phyloP scores from a whole-genome alignment of 2,329 filamentous ascomycete genomes.

The Alternaria tenuissima region DNA sequence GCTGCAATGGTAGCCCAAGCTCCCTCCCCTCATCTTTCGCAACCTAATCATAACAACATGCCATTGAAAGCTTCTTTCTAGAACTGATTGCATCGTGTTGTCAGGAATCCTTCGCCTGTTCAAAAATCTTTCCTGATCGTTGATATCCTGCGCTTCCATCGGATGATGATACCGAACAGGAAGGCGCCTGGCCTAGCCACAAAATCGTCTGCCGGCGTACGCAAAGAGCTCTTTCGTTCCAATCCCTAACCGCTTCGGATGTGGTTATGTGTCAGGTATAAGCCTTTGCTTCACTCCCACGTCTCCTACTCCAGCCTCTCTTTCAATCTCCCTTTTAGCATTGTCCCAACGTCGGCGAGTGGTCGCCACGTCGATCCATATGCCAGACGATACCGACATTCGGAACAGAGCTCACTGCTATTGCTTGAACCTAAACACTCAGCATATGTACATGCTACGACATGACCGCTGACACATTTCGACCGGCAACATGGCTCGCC shows the following conservation, averaged over 20 bases:
- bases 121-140: background rate
- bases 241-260: too few relatives aligned
- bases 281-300: too few relatives aligned
- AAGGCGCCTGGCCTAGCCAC: too few relatives aligned
- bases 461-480: slow-evolving; percentile 26
- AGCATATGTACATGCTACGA: slow-evolving; percentile 33
- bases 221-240: too few relatives aligned
- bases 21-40: slow-evolving; percentile 19
- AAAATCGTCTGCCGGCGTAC: too few relatives aligned
- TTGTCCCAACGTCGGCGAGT: slow-evolving; percentile 27
- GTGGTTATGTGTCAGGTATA: too few relatives aligned
- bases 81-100: background rate
- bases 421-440: slow-evolving; percentile 36
- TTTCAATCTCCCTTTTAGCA: background rate
- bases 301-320: background rate
- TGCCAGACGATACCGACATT: slow-evolving; percentile 28
- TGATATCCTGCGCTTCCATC: background rate
- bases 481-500: slow-evolving; percentile 43
- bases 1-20: slow-evolving; percentile 7
- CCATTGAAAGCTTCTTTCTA: background rate
- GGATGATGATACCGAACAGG: too few relatives aligned
- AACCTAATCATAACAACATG: background rate
- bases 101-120: background rate
- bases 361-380: slow-evolving; percentile 27
- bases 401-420: slow-evolving; percentile 27